phyloP scores from a whole-genome alignment of 116 monocot genomes.

The Phalaenopsis hybrid region DNA sequence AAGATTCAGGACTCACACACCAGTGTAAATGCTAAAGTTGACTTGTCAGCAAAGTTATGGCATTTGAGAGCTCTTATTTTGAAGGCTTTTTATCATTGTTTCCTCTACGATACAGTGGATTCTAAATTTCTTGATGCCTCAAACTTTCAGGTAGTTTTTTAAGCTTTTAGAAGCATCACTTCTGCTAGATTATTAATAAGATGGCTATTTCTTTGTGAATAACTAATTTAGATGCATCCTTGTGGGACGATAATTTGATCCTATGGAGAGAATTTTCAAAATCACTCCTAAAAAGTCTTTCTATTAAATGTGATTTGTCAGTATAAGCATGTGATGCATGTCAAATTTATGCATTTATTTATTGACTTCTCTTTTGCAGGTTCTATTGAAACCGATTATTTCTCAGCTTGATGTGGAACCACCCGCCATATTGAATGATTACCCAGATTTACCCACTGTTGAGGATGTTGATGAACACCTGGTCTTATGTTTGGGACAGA shows the following conservation, averaged over 20 bases:
- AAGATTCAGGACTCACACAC: conserved; percentile 28
- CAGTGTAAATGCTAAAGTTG: conserved; percentile 18
- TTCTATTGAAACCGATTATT: conserved; percentile 77
- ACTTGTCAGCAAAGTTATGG: conserved; percentile 52
- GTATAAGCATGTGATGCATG: not conserved
- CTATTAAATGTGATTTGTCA: not conserved
- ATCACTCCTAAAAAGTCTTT: no score
- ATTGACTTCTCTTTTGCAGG: conserved; percentile 31
- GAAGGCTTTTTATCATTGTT: conserved; percentile 67
- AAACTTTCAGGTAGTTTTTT: conserved; percentile 74
- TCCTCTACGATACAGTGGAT: conserved; percentile 68
- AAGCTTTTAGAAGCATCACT: not conserved
- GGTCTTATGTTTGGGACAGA: conserved; percentile 86
- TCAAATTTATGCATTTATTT: not conserved
- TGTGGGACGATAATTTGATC: no score
- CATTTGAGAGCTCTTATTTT: conserved; percentile 71
- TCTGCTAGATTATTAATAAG: not conserved
- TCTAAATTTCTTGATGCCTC: conserved; percentile 73
- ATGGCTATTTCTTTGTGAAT: no score
- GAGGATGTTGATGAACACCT: conserved; percentile 75
- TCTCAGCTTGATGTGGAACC: conserved; percentile 71
- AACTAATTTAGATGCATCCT: no score
- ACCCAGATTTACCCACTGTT: conserved; percentile 31
- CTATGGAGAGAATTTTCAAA: no score
- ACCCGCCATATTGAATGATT: conserved; percentile 25